A percentile compares a stretch with the other conserved stretches of the same genome.
These are phyloP conservation scores for Coemansia sp. DNA, from an alignment of 192 early-diverging fungal genomes.

Conservation along the genomic window DNA sequence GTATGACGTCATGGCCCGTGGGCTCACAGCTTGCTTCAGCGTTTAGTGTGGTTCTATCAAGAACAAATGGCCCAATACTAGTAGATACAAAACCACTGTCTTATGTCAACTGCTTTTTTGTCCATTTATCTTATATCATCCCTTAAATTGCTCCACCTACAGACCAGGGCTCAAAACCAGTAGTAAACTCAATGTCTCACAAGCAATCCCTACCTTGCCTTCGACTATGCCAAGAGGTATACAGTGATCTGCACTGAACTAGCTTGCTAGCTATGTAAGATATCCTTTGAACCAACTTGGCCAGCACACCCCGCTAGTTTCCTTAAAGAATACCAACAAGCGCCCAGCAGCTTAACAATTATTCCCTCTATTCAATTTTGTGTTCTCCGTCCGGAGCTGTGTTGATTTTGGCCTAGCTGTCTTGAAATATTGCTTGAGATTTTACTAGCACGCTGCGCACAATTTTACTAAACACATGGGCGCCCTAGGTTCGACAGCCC, in stretches of 20 bases:
- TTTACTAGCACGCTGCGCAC: not conserved
- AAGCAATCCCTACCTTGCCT: not conserved
- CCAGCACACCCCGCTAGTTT: not conserved
- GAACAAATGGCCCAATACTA: not conserved
- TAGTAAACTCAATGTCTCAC: conserved; percentile 1
- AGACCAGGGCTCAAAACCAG: conserved; percentile 1
- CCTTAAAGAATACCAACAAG: not conserved
- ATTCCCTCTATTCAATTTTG: not conserved
- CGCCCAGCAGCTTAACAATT: not conserved
- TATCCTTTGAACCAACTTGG: not conserved
- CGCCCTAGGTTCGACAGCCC: not conserved
- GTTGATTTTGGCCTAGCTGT: not conserved
- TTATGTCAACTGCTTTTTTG: not conserved
- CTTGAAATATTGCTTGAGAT: not conserved
- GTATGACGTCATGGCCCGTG: not conserved
- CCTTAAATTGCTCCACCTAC: not conserved
- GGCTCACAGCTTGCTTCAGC: not conserved
- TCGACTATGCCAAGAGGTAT: not conserved
- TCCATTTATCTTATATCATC: not conserved
- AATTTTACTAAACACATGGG: not conserved
- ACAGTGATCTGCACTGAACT: not conserved
- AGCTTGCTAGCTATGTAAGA: not conserved
- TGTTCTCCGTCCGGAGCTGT: not conserved
- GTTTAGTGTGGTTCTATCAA: not conserved
- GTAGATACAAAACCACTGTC: not conserved